Evolutionary conservation across 805 yeast species (phyloP), one percentile per base, ranked within the genome.

Genomic region (Debaryomyces maramus): DNA sequence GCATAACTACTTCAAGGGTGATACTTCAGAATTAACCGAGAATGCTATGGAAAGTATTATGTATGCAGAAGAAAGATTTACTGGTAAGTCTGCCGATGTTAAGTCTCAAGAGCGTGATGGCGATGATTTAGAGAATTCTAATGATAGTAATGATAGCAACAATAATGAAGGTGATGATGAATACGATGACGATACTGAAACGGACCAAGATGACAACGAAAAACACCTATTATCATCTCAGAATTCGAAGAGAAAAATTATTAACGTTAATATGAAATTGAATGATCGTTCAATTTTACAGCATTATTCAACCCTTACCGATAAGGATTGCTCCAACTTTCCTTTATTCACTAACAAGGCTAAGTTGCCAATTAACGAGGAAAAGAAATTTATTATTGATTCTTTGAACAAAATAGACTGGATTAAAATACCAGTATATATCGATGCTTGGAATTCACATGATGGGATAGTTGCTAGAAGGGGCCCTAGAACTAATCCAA

Each of bases 391-490:
- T 11, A 81, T 83, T 27, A 56, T 78, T 23, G 56, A 69, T 2
- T 75, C 77, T 46, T 66, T 90, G 55, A 85, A 87, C 58, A 51
- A 60, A 15, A 57, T 91, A 17, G 70, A 74, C 3, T 90, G 97
- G 96, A 67, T 78, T 35, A 88, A 90, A 55, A 74, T 86, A 31
- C 85, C 93, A 0, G 82, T 84, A 2, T 80, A 78, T 48, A 70
- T 90, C 34, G 82, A 80, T 46, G 74, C 83, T 13, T 68, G 84
- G 53, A 88, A 89, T 58, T 81, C 97, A 0, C 98, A 90, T 55
- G 96, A 85, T 43, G 86, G 85, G 3, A 86, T 91, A 38, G 85
- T 88, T 13, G 88, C 91, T 13, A 72, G 98, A 46, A 71, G 81
- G 41, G 89, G 89, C 0, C 63, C 79, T 2, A 56, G 61, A 23